Evolutionary conservation across 345 rosid genomes (phyloP), one percentile per base, ranked within the genome.

Genomic region (Mercurialis annua): DNA sequence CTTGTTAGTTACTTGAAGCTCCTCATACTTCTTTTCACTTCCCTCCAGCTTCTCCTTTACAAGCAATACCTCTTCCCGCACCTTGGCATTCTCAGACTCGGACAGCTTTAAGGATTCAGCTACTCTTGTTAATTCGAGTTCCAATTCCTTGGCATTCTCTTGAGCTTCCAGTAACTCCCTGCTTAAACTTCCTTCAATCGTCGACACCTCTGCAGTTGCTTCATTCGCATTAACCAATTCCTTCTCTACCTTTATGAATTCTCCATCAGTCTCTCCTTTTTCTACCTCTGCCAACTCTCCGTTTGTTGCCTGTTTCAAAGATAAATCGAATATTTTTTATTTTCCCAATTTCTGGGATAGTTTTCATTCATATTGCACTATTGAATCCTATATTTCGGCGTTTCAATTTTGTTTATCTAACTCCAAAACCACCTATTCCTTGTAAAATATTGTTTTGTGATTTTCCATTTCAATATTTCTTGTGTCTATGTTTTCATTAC

Each of bases 181-280:
- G 75, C 84, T 85, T 43, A 76, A 63, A 77, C 78, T 85, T 78
- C 82, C 82, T 60, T 89, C 91, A 3, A 68, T 56, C 0, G 64
- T 36, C 55, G 78, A 67, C 21, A 73, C 81, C 61, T 73, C 73
- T 2, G 24, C 21, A 48, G 76, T 59, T 62, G 57, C 62, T 6
- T 83, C 96, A 73, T 87, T 90, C 30, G 67, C 74, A 71, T 89
- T 94, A 8, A 87, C 63, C 14, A 82, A 78, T 79, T 91, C 99
- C 82, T 77, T 87, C 81, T 94, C 98, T 58, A 95, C 93, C 74
- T 95, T 95, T 51, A 95, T 90, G 82, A 95, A 95, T 72, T 84
- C 98, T 62, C 90, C 97, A 64, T 83, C 73, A 53, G 82, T 79
- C 74, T 90, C 99, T 70, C 55, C 87, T 64, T 72, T 86, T 30